Conservation (phyloP, 495 filamentous ascomycete species). For the Penicillium coffeae region DNA sequence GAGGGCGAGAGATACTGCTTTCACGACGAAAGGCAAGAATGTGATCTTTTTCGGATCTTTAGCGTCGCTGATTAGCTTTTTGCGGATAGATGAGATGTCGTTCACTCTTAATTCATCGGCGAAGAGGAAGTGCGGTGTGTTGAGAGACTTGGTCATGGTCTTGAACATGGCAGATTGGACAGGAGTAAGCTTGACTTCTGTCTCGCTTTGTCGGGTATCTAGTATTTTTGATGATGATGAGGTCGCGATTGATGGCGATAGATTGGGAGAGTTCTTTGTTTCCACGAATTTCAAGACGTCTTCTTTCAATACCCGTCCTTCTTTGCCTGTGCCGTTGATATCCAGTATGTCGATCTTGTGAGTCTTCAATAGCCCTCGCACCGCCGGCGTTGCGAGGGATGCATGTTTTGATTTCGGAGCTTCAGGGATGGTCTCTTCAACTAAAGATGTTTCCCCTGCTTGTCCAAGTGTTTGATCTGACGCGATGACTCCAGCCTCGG, state of each 20-base stretch:
- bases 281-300: conserved; percentile 75
- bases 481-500: conserved; percentile 13
- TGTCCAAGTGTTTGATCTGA: conserved; percentile 18
- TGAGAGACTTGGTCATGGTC: conserved; percentile 89
- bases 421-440: neutral
- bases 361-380: conserved; percentile 80
- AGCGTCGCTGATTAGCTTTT: conserved; percentile 49
- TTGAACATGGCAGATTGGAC: conserved; percentile 96
- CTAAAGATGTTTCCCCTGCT: neutral
- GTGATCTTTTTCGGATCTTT: conserved; percentile 62
- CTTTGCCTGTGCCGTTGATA: conserved; percentile 81
- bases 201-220: conserved; percentile 58
- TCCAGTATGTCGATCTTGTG: conserved; percentile 70
- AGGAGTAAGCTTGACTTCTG: conserved; percentile 60
- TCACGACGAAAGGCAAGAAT: conserved; percentile 91
- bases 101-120: conserved; percentile 80
- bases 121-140: conserved; percentile 91
- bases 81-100: conserved; percentile 63
- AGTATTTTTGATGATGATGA: conserved; percentile 12
- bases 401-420: conserved; percentile 50
- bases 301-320: conserved; percentile 88
- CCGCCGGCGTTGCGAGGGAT: conserved; percentile 83
- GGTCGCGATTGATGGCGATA: conserved; percentile 1
- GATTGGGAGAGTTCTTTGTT: conserved; percentile 19
- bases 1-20: conserved; percentile 84